Percentiles rank a stretch among this genome's conserved stretches.
phyloP scores from a whole-genome alignment of 2,329 filamentous ascomycete species.

The Colletotrichum navitas region DNA sequence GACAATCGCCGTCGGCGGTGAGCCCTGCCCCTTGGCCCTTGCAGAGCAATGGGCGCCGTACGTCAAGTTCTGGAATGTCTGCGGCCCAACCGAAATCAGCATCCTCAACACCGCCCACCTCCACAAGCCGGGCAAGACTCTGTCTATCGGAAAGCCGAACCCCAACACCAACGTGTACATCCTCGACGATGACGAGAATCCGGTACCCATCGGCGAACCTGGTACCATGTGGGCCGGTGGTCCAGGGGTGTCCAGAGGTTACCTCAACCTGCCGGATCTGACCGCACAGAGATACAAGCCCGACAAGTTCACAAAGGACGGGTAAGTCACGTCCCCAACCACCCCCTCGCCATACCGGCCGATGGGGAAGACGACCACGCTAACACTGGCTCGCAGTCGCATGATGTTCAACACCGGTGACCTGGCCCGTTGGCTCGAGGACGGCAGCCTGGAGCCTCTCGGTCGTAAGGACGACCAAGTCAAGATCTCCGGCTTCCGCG shows the following conservation, averaged over 20 bases:
- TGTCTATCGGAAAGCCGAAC: slow-evolving; percentile 68
- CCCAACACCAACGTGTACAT: slow-evolving; percentile 70
- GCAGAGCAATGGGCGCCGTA: slow-evolving; percentile 67
- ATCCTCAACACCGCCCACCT: slow-evolving; percentile 64
- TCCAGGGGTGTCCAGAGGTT: slow-evolving; percentile 66
- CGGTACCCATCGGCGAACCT: slow-evolving; percentile 60
- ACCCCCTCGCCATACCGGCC: not conserved
- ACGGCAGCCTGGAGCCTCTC: slow-evolving; percentile 67
- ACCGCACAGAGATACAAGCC: slow-evolving; percentile 62
- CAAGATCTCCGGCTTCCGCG: slow-evolving; percentile 69
- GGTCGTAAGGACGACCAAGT: slow-evolving; percentile 72
- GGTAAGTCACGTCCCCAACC: slow-evolving; percentile 52
- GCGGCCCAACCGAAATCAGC: slow-evolving; percentile 71
- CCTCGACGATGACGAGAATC: slow-evolving; percentile 58
- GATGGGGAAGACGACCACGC: not conserved
- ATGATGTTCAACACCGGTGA: slow-evolving; percentile 73
- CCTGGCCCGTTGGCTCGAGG: slow-evolving; percentile 65
- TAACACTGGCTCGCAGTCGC: slow-evolving; percentile 47
- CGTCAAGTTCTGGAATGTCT: slow-evolving; percentile 67
- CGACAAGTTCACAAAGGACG: slow-evolving; percentile 65
- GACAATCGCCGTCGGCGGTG: slow-evolving; percentile 42
- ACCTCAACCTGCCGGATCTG: slow-evolving; percentile 65
- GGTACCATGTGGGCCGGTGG: slow-evolving; percentile 71
- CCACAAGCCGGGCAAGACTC: slow-evolving; percentile 51
- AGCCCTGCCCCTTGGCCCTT: slow-evolving; percentile 49